These are phyloP conservation scores for Lipomyces orientalis DNA, from an alignment of 805 yeast genomes.

Conservation along the genomic window DNA sequence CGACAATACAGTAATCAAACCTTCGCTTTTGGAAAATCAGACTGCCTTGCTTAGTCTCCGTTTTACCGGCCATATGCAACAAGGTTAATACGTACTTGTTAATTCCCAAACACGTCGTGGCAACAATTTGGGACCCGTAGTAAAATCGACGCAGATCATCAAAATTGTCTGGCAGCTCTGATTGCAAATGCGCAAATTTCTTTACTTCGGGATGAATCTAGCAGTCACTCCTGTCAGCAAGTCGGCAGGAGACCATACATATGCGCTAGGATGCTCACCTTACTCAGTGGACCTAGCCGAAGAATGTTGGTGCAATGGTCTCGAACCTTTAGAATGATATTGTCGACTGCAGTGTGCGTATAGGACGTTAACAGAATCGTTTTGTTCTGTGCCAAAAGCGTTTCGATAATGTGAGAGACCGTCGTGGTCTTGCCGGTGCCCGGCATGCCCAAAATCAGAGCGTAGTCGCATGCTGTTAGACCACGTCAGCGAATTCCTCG, in stretches of 20 bases:
- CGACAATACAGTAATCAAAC: slow-evolving; percentile 93
- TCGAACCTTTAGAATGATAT: slow-evolving; percentile 74
- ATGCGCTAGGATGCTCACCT: slow-evolving; percentile 35
- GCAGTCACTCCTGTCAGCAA: background rate
- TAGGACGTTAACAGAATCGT: slow-evolving; percentile 80
- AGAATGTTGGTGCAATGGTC: slow-evolving; percentile 54
- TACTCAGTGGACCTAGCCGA: slow-evolving; percentile 66
- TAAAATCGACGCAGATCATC: slow-evolving; percentile 57
- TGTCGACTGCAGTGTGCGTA: slow-evolving; percentile 96
- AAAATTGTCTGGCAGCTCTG: slow-evolving; percentile 27
- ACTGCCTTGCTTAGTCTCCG: background rate
- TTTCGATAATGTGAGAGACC: slow-evolving; percentile 72
- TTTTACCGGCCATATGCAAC: background rate
- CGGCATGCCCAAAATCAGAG: slow-evolving; percentile 93
- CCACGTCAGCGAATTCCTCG: background rate
- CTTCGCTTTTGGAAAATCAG: slow-evolving; percentile 60
- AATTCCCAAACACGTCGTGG: slow-evolving; percentile 84
- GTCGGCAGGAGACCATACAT: background rate
- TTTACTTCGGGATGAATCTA: slow-evolving; percentile 65
- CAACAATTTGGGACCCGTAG: slow-evolving; percentile 73
- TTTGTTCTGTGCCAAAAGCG: slow-evolving; percentile 64
- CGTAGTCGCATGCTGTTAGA: slow-evolving; percentile 59
- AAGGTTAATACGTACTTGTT: slow-evolving; percentile 48
- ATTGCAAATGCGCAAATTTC: slow-evolving; percentile 46
- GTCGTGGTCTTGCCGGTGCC: slow-evolving; percentile 97